Percentiles rank a stretch among this genome's conserved stretches.
These are phyloP conservation scores for Arthrinium phaeospermum DNA, from an alignment of 2,329 filamentous ascomycete species.

Conservation along the genomic window DNA sequence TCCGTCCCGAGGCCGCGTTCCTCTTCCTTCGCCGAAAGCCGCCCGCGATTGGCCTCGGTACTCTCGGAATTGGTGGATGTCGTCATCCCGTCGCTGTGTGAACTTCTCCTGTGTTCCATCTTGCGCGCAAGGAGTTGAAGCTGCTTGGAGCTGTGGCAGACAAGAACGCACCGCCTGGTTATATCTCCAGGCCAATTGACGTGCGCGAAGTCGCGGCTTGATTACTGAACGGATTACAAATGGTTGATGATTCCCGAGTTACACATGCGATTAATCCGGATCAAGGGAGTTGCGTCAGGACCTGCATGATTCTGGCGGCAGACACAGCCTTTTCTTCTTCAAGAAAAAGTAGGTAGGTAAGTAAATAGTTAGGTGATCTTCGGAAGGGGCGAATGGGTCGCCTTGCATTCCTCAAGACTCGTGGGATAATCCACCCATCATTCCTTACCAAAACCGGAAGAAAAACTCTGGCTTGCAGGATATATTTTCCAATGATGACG, in stretches of 20 bases:
- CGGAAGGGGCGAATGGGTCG: neutral
- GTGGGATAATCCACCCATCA: neutral
- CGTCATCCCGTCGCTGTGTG: neutral
- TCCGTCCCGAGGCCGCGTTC: neutral
- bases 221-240: neutral
- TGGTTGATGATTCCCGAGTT: neutral
- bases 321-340: neutral
- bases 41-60: neutral
- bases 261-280: neutral
- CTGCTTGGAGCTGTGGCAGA: neutral
- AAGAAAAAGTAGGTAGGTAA: neutral
- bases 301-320: neutral
- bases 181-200: neutral
- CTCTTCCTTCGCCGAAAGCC: neutral
- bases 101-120: constrained; percentile 2
- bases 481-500: neutral
- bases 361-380: neutral
- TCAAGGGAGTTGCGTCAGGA: neutral
- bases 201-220: neutral
- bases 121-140: neutral
- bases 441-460: neutral
- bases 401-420: neutral
- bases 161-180: neutral
- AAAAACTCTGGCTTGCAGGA: neutral
- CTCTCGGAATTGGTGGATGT: neutral